Percentiles rank a stretch among this genome's conserved stretches.
phyloP scores from a whole-genome alignment of 108 stramenopile species.

The Chaetoceros muelleri region DNA sequence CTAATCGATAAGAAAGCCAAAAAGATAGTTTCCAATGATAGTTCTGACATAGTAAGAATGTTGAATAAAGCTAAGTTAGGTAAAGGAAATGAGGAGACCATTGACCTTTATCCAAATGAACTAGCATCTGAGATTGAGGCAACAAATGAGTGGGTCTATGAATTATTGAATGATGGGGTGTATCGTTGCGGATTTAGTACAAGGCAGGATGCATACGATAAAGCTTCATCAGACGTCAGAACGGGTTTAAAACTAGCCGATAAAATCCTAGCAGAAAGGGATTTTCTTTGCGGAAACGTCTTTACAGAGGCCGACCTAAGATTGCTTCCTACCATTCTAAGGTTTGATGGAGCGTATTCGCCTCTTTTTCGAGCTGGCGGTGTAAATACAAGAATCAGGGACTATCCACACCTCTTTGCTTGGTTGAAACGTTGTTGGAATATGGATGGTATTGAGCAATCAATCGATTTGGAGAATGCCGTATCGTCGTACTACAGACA shows the following conservation, averaged over 20 bases:
- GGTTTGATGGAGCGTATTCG: slow-evolving; percentile 74
- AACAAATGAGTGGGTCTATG: slow-evolving; percentile 75
- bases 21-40: slow-evolving; percentile 83
- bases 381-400: slow-evolving; percentile 21
- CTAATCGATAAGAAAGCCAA: slow-evolving; percentile 62
- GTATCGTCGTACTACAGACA: slow-evolving; percentile 61
- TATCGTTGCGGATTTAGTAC: slow-evolving; percentile 84
- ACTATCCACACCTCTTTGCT: slow-evolving; percentile 28
- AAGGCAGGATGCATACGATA: slow-evolving; percentile 72
- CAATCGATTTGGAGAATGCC: slow-evolving; percentile 66
- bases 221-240: slow-evolving; percentile 52
- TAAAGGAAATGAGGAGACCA: slow-evolving; percentile 2
- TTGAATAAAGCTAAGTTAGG: slow-evolving; percentile 49
- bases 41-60: slow-evolving; percentile 77
- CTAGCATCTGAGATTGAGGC: slow-evolving; percentile 51
- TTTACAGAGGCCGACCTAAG: slow-evolving; percentile 73
- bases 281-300: slow-evolving; percentile 36
- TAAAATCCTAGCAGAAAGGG: slow-evolving; percentile 24
- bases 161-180: slow-evolving; percentile 61
- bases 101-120: slow-evolving; percentile 68
- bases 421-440: slow-evolving; percentile 48
- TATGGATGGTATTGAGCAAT: slow-evolving; percentile 26
- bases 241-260: slow-evolving; percentile 51
- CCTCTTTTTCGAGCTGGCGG: slow-evolving; percentile 71
- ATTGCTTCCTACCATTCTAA: slow-evolving; percentile 61